Percentiles rank a stretch among this genome's conserved stretches.
Conservation (phyloP, 768 basidiomycete species). For the Russula brevipes region DNA sequence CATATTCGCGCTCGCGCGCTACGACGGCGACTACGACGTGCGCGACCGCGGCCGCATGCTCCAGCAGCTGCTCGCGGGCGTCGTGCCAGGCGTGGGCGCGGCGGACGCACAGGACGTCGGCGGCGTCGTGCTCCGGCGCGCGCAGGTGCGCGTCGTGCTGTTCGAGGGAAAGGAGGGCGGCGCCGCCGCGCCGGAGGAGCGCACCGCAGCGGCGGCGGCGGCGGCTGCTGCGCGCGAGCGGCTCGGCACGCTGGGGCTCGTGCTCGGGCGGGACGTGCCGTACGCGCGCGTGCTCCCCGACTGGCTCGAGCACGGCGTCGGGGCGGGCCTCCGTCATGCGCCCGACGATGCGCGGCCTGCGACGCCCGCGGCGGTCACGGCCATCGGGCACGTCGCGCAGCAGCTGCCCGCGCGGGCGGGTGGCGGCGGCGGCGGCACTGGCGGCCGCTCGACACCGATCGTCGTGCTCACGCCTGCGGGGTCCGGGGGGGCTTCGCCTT, state of each 20-base stretch:
- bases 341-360: constrained; percentile 45
- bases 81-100: constrained; percentile 30
- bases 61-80: constrained; percentile 58
- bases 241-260: constrained; percentile 63
- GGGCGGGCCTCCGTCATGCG: constrained; percentile 65
- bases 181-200: constrained; percentile 33
- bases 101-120: constrained; percentile 31
- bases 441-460: constrained; percentile 37
- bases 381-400: constrained; percentile 37
- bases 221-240: constrained; percentile 34
- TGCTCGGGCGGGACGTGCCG: constrained; percentile 52
- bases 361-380: constrained; percentile 34
- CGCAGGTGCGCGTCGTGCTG: constrained; percentile 75
- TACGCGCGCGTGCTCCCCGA: constrained; percentile 61
- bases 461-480: constrained; percentile 52
- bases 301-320: constrained; percentile 86
- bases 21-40: constrained; percentile 85
- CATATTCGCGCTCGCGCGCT: constrained; percentile 78
- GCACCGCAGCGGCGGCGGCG: constrained; percentile 29
- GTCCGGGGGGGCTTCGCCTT: constrained; percentile 31
- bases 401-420: too few relatives aligned
- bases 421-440: constrained; percentile 30
- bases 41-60: constrained; percentile 86
- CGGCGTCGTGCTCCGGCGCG: constrained; percentile 74
- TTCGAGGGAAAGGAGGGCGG: constrained; percentile 65